These are phyloP conservation scores for Tolypocladium capitatum DNA, from an alignment of 2,329 filamentous ascomycete genomes.

Conservation along the genomic window DNA sequence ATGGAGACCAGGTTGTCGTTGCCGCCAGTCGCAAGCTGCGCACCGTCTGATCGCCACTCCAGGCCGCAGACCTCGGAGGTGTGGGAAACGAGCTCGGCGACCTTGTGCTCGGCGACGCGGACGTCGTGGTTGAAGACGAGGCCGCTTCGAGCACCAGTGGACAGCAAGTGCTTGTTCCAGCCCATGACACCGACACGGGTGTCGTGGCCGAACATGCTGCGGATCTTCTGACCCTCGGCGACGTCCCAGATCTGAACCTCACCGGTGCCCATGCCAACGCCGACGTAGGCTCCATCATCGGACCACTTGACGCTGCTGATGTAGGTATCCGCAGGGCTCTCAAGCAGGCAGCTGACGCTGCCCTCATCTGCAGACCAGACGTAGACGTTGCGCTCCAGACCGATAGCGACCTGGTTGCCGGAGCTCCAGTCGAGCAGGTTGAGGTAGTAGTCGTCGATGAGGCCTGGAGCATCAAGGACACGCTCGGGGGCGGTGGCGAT, in stretches of 20 bases:
- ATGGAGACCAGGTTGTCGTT: constrained; percentile 99
- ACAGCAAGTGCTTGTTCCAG: constrained; percentile 97
- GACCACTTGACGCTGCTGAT: constrained; percentile 99
- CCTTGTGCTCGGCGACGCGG: constrained; percentile 93
- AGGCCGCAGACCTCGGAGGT: constrained; percentile 96
- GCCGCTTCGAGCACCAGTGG: constrained; percentile 85
- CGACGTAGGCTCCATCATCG: constrained; percentile 89
- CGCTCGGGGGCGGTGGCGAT: constrained; percentile 92
- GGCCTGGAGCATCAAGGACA: constrained; percentile 86
- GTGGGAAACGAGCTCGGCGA: constrained; percentile 91
- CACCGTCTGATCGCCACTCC: constrained; percentile 93
- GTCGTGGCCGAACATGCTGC: constrained; percentile 97
- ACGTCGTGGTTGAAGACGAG: constrained; percentile 98
- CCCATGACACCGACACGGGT: constrained; percentile 95
- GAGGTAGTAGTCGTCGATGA: constrained; percentile 98
- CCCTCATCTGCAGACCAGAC: constrained; percentile 97
- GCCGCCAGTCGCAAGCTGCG: constrained; percentile 91
- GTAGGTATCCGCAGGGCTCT: constrained; percentile 83
- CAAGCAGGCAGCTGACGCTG: constrained; percentile 74
- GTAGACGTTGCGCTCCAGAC: constrained; percentile 91
- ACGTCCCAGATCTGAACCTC: constrained; percentile 99
- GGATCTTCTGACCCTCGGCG: constrained; percentile 84
- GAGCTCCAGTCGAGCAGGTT: constrained; percentile 98
- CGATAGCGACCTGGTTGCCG: constrained; percentile 94
- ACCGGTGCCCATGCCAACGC: constrained; percentile 84